phyloP scores from a whole-genome alignment of 257 asterid species.

The Nicotiana paniculata region DNA sequence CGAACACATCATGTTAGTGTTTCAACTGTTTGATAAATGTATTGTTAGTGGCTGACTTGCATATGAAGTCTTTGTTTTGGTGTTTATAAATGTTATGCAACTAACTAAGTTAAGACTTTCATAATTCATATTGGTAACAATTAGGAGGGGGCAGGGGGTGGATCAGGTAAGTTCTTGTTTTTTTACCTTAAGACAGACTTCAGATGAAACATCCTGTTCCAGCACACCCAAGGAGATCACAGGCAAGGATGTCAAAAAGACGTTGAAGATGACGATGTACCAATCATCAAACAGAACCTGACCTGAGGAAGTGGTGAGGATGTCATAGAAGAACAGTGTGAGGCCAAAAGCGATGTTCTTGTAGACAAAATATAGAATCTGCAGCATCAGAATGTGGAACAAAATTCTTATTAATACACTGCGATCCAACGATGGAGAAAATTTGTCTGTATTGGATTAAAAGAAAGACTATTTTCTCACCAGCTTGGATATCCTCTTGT shows the following conservation, averaged over 20 bases:
- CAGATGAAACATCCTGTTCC: conserved; percentile 96
- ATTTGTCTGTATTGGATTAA: not conserved
- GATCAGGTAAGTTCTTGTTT: not conserved
- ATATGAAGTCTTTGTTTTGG: not conserved
- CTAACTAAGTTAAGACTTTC: not conserved
- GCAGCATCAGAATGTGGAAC: conserved; percentile 20
- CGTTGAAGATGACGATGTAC: conserved; percentile 92
- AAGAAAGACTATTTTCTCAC: conserved; percentile 28
- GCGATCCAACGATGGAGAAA: not conserved
- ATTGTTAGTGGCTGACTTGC: not conserved
- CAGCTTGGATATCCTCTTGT: conserved; percentile 96
- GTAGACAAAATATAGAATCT: conserved; percentile 98
- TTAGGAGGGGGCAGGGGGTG: not conserved
- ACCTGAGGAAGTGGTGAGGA: conserved; percentile 89
- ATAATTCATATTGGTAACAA: not conserved
- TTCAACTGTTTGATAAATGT: not conserved
- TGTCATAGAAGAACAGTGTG: conserved; percentile 92
- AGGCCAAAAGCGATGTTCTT: conserved; percentile 94
- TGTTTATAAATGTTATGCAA: too few relatives aligned
- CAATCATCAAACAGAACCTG: conserved; percentile 88
- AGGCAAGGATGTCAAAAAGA: conserved; percentile 88
- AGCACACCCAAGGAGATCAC: conserved; percentile 94
- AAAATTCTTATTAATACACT: not conserved
- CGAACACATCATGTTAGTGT: not conserved
- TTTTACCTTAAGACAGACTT: conserved; percentile 90